phyloP scores from a whole-genome alignment of 345 rosid genomes.

The Turritis glabra region DNA sequence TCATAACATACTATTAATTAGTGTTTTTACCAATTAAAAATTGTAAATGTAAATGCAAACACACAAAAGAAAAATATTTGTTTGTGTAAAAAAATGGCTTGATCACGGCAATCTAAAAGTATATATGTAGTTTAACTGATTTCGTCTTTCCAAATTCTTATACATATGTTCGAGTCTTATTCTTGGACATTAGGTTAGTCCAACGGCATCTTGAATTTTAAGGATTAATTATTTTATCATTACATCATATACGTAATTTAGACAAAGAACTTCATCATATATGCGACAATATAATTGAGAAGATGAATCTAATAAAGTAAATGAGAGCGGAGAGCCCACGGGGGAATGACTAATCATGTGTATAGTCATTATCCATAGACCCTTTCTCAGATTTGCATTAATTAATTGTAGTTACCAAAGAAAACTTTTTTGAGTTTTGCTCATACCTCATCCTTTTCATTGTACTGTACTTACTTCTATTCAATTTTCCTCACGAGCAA shows the following conservation, averaged over 20 bases:
- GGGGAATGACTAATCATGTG: conserved; percentile 1
- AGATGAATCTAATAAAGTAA: conserved; percentile 27
- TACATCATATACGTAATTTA: conserved; percentile 1
- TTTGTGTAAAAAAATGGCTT: background rate
- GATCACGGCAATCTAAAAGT: background rate
- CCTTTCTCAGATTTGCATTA: conserved; percentile 28
- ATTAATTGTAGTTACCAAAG: conserved; percentile 2
- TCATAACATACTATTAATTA: too few species aligned
- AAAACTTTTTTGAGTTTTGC: conserved; percentile 17
- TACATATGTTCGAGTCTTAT: conserved; percentile 17
- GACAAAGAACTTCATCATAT: conserved; percentile 10
- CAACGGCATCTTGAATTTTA: conserved; percentile 20
- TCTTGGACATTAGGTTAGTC: conserved; percentile 22
- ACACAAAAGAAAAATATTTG: background rate
- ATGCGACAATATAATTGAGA: conserved; percentile 23
- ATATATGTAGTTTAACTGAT: background rate
- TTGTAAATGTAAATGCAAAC: background rate
- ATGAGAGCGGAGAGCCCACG: conserved; percentile 14
- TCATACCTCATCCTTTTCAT: conserved; percentile 26
- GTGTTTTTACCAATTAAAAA: background rate
- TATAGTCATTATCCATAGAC: conserved; percentile 21
- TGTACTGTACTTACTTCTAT: conserved; percentile 7
- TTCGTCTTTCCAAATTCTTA: conserved; percentile 17
- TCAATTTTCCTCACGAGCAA: conserved; percentile 14
- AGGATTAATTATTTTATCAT: background rate